phyloP scores from a whole-genome alignment of 202 grass and related monocot genomes.

The Schoenoplectus tabernaemontani region DNA sequence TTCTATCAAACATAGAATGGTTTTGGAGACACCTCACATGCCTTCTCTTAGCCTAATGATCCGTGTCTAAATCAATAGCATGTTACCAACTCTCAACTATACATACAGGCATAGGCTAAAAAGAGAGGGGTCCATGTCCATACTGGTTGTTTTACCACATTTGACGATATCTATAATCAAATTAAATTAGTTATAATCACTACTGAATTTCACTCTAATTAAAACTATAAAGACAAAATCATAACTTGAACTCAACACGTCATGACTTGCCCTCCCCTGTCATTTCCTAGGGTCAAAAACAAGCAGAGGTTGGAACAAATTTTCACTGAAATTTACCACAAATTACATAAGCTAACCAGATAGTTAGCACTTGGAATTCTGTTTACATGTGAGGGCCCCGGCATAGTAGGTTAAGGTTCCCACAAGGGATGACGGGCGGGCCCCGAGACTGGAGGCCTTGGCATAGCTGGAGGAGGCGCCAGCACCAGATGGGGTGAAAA shows the following conservation, averaged over 20 bases:
- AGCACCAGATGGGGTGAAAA: slow-evolving; percentile 44
- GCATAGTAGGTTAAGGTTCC: slow-evolving; percentile 24
- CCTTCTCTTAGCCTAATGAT: neutral
- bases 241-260: slow-evolving; percentile 11
- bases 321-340: neutral
- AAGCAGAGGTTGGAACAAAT: slow-evolving; percentile 18
- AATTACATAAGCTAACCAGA: neutral
- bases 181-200: neutral
- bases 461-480: slow-evolving; percentile 20
- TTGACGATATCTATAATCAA: neutral
- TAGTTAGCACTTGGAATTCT: slow-evolving; percentile 38
- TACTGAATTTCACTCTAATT: neutral
- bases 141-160: neutral
- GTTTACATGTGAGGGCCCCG: slow-evolving; percentile 34
- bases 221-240: neutral
- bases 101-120: neutral
- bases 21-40: slow-evolving; percentile 19
- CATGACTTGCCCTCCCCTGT: slow-evolving; percentile 3
- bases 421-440: slow-evolving; percentile 29
- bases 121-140: neutral
- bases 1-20: slow-evolving; percentile 12
- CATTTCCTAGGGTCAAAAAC: neutral
- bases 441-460: slow-evolving; percentile 37
- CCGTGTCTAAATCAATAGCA: slow-evolving; percentile 9
- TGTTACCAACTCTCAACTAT: neutral